Conservation (phyloP, 331 rosid genomes). For the Spiraea crenata region DNA sequence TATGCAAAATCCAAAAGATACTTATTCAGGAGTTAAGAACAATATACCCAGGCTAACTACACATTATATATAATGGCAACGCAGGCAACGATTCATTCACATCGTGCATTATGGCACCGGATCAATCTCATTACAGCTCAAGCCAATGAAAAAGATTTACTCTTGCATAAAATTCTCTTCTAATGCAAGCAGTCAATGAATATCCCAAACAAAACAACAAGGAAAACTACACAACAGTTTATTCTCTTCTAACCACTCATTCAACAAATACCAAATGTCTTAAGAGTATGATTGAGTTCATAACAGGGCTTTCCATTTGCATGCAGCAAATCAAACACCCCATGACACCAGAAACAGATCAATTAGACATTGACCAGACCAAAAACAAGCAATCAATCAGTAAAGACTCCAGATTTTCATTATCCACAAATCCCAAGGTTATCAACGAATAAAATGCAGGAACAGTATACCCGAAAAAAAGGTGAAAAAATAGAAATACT, state of each 20-base stretch:
- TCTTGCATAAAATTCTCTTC: not conserved
- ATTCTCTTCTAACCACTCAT: not conserved
- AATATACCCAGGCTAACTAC: not conserved
- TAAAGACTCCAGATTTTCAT: not conserved
- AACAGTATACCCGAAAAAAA: conserved; percentile 5
- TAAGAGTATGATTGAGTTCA: not conserved
- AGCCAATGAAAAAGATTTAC: not conserved
- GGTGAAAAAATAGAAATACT: conserved; percentile 14
- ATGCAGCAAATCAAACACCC: not conserved
- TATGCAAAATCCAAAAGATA: not conserved
- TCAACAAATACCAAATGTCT: not conserved
- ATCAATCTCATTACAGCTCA: not conserved
- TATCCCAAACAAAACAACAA: not conserved
- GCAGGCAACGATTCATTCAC: not conserved
- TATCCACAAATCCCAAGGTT: not conserved
- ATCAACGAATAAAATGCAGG: conserved; percentile 1
- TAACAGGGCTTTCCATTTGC: not conserved
- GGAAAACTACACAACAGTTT: not conserved
- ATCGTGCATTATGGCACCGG: not conserved
- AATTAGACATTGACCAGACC: not conserved
- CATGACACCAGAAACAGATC: not conserved
- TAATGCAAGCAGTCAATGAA: not conserved
- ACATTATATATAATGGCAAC: not conserved
- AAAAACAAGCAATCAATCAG: not conserved
- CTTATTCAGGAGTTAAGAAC: not conserved